phyloP scores from a whole-genome alignment of 208 protist species.

The Leishmania martiniquensis region DNA sequence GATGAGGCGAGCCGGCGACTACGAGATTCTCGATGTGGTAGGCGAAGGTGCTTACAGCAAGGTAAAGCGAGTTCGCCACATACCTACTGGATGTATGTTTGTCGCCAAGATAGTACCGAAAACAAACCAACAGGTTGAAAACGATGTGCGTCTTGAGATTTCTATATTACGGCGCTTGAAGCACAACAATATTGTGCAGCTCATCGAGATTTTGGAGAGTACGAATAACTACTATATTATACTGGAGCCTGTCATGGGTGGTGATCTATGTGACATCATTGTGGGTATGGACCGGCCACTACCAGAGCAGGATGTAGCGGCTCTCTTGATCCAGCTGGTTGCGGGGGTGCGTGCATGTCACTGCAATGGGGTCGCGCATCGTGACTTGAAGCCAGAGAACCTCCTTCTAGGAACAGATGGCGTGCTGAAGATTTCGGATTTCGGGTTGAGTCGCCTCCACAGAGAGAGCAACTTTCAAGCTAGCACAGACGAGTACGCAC shows the following conservation, averaged over 20 bases:
- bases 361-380: slow-evolving; percentile 87
- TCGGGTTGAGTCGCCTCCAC: slow-evolving; percentile 87
- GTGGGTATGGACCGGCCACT: slow-evolving; percentile 54
- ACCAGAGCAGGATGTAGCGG: slow-evolving; percentile 62
- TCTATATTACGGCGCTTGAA: slow-evolving; percentile 77
- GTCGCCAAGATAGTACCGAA: slow-evolving; percentile 89
- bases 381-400: slow-evolving; percentile 96
- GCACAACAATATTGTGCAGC: slow-evolving; percentile 84
- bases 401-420: slow-evolving; percentile 81
- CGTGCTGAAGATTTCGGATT: slow-evolving; percentile 88
- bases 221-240: slow-evolving; percentile 91
- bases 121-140: slow-evolving; percentile 63
- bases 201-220: slow-evolving; percentile 85
- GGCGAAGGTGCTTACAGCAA: slow-evolving; percentile 81
- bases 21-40: slow-evolving; percentile 81
- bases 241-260: slow-evolving; percentile 83
- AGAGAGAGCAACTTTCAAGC: slow-evolving; percentile 69
- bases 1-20: slow-evolving; percentile 84
- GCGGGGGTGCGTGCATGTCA: slow-evolving; percentile 76
- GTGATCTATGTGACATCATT: slow-evolving; percentile 83
- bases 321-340: slow-evolving; percentile 78
- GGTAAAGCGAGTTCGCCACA: slow-evolving; percentile 81
- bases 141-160: slow-evolving; percentile 82
- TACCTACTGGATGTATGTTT: slow-evolving; percentile 64
- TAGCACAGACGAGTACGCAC: slow-evolving; percentile 64